Conservation (phyloP, 2,329 filamentous ascomycete genomes). For the Ascochyta rabiei region DNA sequence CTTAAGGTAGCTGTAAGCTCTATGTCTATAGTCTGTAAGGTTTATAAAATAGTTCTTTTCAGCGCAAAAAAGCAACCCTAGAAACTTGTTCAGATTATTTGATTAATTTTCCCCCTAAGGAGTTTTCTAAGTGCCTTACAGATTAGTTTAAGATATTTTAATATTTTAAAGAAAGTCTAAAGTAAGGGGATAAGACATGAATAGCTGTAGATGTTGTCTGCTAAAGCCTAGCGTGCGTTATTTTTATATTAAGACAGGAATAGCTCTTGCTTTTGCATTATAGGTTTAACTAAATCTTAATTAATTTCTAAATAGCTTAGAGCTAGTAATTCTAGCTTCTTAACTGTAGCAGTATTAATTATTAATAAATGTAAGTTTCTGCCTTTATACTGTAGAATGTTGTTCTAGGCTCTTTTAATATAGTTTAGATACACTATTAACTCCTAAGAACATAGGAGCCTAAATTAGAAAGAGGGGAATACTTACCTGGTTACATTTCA, state of each 20-base stretch:
- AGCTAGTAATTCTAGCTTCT: constrained; percentile 15
- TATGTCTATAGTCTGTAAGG: background rate
- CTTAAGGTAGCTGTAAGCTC: background rate
- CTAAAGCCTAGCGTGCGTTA: constrained; percentile 1
- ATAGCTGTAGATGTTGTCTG: constrained; percentile 14
- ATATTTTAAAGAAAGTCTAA: constrained; percentile 22
- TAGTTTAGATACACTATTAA: constrained; percentile 24
- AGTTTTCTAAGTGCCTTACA: constrained; percentile 19
- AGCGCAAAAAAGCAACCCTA: constrained; percentile 13
- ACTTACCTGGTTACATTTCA: constrained; percentile 28
- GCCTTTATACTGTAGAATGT: constrained; percentile 14
- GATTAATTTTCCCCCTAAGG: constrained; percentile 14
- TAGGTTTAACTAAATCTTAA: constrained; percentile 1
- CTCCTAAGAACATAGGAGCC: constrained; percentile 15
- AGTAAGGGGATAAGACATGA: constrained; percentile 15
- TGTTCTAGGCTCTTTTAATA: constrained; percentile 13
- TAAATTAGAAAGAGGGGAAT: background rate
- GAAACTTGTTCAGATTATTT: constrained; percentile 18
- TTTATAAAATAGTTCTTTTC: constrained; percentile 11
- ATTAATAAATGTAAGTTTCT: constrained; percentile 5
- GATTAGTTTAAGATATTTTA: constrained; percentile 25
- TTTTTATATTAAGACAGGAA: constrained; percentile 12
- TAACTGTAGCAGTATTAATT: constrained; percentile 14
- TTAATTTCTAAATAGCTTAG: constrained; percentile 14
- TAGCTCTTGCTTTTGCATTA: constrained; percentile 14